phyloP scores from a whole-genome alignment of 2,329 filamentous ascomycete genomes.

The Microsporum audouinii region DNA sequence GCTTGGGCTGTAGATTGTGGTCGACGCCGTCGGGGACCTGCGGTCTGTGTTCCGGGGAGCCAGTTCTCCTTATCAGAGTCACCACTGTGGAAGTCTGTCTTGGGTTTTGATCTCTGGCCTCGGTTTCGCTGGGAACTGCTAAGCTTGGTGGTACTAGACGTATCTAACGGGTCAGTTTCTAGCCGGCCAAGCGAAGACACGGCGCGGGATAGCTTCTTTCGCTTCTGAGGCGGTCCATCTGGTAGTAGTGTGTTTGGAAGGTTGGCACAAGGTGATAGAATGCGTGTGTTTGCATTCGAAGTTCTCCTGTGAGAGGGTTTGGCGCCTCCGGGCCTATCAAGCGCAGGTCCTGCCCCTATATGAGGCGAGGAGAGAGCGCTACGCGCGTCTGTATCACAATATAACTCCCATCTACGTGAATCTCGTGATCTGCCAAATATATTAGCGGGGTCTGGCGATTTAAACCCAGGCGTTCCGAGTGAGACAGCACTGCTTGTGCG shows the following conservation, averaged over 20 bases:
- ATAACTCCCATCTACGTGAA: constrained; percentile 82
- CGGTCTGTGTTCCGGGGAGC: constrained; percentile 40
- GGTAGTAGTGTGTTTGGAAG: constrained; percentile 42
- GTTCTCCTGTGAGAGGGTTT: neutral
- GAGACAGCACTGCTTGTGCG: constrained; percentile 60
- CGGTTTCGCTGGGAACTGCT: neutral
- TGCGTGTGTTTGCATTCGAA: neutral
- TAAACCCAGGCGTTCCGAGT: constrained; percentile 39
- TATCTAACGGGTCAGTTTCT: constrained; percentile 35
- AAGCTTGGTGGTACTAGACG: constrained; percentile 10
- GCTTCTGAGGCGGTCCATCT: constrained; percentile 42
- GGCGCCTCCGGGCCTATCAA: neutral
- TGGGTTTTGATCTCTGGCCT: neutral
- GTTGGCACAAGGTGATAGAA: constrained; percentile 27
- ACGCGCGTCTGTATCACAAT: constrained; percentile 67
- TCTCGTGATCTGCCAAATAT: constrained; percentile 68
- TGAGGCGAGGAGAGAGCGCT: constrained; percentile 71
- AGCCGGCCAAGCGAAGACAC: constrained; percentile 53
- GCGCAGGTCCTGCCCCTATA: constrained; percentile 44
- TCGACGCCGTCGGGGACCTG: constrained; percentile 29
- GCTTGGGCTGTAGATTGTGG: constrained; percentile 16
- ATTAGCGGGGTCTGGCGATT: constrained; percentile 28
- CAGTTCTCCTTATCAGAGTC: constrained; percentile 97
- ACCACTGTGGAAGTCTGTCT: constrained; percentile 34
- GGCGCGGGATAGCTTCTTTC: constrained; percentile 50